These are phyloP conservation scores for Spencermartinsiella europaea DNA, from an alignment of 805 yeast genomes.

Conservation along the genomic window DNA sequence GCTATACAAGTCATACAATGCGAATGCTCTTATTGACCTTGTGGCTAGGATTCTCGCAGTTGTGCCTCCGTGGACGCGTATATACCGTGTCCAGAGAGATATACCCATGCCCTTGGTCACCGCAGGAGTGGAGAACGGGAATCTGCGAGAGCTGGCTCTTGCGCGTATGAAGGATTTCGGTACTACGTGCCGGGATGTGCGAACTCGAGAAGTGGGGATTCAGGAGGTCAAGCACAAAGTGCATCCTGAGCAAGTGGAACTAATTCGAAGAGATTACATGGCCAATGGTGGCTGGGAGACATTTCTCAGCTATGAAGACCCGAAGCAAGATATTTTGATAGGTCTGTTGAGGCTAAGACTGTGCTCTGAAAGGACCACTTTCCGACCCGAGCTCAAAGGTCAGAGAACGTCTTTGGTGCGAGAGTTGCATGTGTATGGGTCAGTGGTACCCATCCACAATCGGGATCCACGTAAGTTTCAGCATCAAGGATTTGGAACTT, in stretches of 20 bases:
- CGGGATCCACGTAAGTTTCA: constrained; percentile 97
- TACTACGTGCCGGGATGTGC: constrained; percentile 88
- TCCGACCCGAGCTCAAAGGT: constrained; percentile 74
- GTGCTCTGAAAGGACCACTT: constrained; percentile 85
- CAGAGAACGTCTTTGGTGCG: constrained; percentile 94
- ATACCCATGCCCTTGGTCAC: constrained; percentile 98
- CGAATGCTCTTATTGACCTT: constrained; percentile 86
- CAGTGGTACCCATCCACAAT: constrained; percentile 93
- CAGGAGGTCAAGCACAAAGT: constrained; percentile 98
- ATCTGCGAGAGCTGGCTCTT: constrained; percentile 86
- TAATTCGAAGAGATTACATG: constrained; percentile 89
- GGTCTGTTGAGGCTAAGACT: constrained; percentile 84
- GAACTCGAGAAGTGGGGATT: constrained; percentile 97
- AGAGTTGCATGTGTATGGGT: constrained; percentile 95
- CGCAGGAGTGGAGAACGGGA: constrained; percentile 97
- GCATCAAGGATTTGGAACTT: constrained; percentile 98
- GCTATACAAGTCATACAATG: constrained; percentile 87
- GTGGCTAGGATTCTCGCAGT: constrained; percentile 94
- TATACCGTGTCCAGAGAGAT: constrained; percentile 96
- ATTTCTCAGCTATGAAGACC: constrained; percentile 92
- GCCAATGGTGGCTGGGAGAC: constrained; percentile 99
- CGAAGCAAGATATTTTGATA: constrained; percentile 89
- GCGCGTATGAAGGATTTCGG: constrained; percentile 99
- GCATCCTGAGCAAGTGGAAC: constrained; percentile 93
- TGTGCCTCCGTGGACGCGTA: constrained; percentile 99